Conservation (phyloP, 2,329 filamentous ascomycete genomes). For the Alternaria alternata region DNA sequence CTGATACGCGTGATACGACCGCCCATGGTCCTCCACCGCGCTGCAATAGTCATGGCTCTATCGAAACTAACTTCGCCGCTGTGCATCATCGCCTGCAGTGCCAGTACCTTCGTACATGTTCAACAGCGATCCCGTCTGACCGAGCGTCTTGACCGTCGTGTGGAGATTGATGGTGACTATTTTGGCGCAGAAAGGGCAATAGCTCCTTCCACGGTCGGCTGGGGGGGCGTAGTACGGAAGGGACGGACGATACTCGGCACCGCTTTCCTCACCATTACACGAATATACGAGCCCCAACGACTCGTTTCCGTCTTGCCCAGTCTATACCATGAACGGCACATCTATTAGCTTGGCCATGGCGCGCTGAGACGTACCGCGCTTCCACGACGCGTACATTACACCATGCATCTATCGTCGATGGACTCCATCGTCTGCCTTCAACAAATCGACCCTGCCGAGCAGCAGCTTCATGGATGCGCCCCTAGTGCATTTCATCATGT, state of each 20-base stretch:
- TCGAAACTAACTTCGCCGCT: constrained; percentile 19
- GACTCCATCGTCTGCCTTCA: constrained; percentile 33
- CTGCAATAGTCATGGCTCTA: constrained; percentile 23
- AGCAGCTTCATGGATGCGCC: constrained; percentile 23
- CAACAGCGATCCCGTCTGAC: constrained; percentile 23
- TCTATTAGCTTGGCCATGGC: constrained; percentile 42
- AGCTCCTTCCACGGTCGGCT: constrained; percentile 27
- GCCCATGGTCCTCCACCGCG: constrained; percentile 3
- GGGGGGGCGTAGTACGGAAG: constrained; percentile 35
- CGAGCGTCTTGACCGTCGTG: constrained; percentile 27
- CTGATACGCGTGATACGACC: constrained; percentile 15
- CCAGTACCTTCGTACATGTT: constrained; percentile 3
- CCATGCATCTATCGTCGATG: constrained; percentile 34
- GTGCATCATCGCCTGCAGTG: constrained; percentile 25
- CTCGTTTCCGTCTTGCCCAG: constrained; percentile 25
- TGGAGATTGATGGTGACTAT: constrained; percentile 40
- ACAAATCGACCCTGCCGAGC: constrained; percentile 33
- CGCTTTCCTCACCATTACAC: constrained; percentile 23
- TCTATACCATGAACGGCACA: constrained; percentile 40
- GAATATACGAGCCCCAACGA: constrained; percentile 33
- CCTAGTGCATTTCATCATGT: constrained; percentile 33
- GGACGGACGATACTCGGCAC: constrained; percentile 35
- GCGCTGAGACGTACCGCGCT: constrained; percentile 48
- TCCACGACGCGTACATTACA: constrained; percentile 40
- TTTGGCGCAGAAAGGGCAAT: constrained; percentile 31